Percentiles rank a stretch among this genome's conserved stretches.
Evolutionary conservation across 257 asterid genomes (phyloP).

Genomic region (Capsicum baccatum): DNA sequence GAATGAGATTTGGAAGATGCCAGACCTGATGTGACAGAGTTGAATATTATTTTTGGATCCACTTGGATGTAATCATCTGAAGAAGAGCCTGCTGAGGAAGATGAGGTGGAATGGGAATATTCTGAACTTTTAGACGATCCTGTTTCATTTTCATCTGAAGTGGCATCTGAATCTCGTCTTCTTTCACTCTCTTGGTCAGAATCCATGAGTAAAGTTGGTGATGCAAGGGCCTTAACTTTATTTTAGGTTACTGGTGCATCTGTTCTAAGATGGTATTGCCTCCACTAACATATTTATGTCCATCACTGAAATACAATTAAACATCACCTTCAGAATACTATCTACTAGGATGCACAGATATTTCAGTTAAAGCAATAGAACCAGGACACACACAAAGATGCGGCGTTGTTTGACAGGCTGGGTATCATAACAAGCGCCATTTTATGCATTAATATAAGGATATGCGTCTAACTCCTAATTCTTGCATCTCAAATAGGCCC

Average conservation of each 20-base stretch:
- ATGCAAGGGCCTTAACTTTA: constrained; percentile 33
- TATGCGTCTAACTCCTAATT: not conserved
- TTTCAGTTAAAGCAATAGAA: not conserved
- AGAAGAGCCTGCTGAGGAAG: constrained; percentile 46
- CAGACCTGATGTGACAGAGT: constrained; percentile 32
- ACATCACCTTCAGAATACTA: not conserved
- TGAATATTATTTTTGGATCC: constrained; percentile 37
- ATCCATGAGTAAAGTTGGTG: constrained; percentile 31
- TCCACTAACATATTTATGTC: constrained; percentile 39
- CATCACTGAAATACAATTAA: constrained; percentile 45
- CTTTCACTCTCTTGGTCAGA: constrained; percentile 35
- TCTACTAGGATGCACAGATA: not conserved
- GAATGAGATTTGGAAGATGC: constrained; percentile 31
- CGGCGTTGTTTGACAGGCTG: not conserved
- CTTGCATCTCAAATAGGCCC: not conserved
- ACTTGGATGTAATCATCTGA: constrained; percentile 41
- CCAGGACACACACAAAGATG: constrained; percentile 5
- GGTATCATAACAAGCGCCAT: not conserved
- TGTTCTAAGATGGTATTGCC: constrained; percentile 34
- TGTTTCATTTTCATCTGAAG: constrained; percentile 27
- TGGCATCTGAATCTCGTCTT: constrained; percentile 36
- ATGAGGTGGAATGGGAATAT: constrained; percentile 42
- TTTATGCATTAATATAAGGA: not conserved
- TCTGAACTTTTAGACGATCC: constrained; percentile 37
- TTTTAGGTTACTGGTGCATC: constrained; percentile 26